Percentiles rank a stretch among this genome's conserved stretches.
phyloP scores from a whole-genome alignment of 495 filamentous ascomycete species.

The Penicillium salamii region DNA sequence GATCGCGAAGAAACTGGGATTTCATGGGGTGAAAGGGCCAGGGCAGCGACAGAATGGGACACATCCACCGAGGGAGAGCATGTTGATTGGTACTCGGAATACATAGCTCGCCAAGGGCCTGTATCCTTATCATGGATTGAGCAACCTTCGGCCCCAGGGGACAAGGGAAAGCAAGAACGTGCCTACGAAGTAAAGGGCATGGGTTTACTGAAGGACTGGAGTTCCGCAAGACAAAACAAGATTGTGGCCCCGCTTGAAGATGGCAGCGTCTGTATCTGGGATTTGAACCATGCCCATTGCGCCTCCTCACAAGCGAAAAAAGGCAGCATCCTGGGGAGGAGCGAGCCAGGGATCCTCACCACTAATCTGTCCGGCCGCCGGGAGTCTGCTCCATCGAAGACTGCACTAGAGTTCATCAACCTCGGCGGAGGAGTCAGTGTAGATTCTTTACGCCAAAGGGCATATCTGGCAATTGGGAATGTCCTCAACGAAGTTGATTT shows the following conservation, averaged over 20 bases:
- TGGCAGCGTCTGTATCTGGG: constrained; percentile 83
- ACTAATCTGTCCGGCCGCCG: constrained; percentile 41
- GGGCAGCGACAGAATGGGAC: constrained; percentile 76
- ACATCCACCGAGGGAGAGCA: constrained; percentile 61
- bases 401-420: constrained; percentile 58
- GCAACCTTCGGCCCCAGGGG: constrained; percentile 42
- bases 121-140: constrained; percentile 74
- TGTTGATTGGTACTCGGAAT: constrained; percentile 84
- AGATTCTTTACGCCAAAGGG: constrained; percentile 65
- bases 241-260: constrained; percentile 81
- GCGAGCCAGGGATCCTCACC: constrained; percentile 61
- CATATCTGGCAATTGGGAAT: constrained; percentile 75
- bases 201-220: constrained; percentile 57
- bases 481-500: constrained; percentile 80
- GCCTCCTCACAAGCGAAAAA: constrained; percentile 39
- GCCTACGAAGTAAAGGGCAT: constrained; percentile 58
- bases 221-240: constrained; percentile 45
- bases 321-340: constrained; percentile 64
- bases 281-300: constrained; percentile 60
- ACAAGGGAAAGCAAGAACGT: constrained; percentile 35
- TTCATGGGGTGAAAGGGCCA: constrained; percentile 40
- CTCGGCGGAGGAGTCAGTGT: constrained; percentile 82
- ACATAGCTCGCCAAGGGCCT: constrained; percentile 76
- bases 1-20: constrained; percentile 14
- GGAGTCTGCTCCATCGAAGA: constrained; percentile 39